Base-by-base conservation (phyloP, 2,329 filamentous ascomycete genomes). In the Cadophora sp. region DNA sequence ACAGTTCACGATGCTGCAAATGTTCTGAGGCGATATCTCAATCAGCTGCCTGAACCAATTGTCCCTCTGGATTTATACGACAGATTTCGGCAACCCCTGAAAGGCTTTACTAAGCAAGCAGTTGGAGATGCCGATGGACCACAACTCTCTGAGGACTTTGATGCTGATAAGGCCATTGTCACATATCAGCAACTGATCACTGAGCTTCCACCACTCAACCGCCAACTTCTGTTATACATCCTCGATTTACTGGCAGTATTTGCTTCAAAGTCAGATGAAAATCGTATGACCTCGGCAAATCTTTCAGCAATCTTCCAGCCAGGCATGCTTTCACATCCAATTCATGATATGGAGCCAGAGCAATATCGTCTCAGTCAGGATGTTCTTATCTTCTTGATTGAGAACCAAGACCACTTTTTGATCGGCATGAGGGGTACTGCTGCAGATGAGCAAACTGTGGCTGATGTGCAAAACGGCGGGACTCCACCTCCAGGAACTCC, bases 1-100 rank as follows among this genome's bases (percentile, higher is more conserved):
- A 99, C 96, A 0, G 96, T 99, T 50, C 96, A 99, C 80, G 96
- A 99, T 84, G 96, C 96, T 30, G 94, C 96, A 75, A 99, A 98
- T 77, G 95, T 99, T 68, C 86, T 99, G 53, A 90, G 96, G 70
- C 89, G 96, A 73, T 99, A 99, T 78, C 89, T 99, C 70, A 98
- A 98, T 79, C 93, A 97, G 76, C 86, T 99, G 1, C 96, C 96
- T 2, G 96, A 99, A 78, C 96, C 96, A 5, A 97, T 99, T 70
- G 96, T 99, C 36, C 96, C 96, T 3, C 84, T 98, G 62, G 92
- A 96, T 74, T 90, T 97, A 70, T 99, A 99, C 78, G 92, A 96
- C 75, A 88, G 88, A 66, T 99, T 98, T 79, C 90, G 96, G 68
- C 88, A 94, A 61, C 96, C 96, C 62, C 82, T 99, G 30, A 87